These are phyloP conservation scores for Tetraselmis chui DNA, from an alignment of 139 green algal species.

Conservation along the genomic window DNA sequence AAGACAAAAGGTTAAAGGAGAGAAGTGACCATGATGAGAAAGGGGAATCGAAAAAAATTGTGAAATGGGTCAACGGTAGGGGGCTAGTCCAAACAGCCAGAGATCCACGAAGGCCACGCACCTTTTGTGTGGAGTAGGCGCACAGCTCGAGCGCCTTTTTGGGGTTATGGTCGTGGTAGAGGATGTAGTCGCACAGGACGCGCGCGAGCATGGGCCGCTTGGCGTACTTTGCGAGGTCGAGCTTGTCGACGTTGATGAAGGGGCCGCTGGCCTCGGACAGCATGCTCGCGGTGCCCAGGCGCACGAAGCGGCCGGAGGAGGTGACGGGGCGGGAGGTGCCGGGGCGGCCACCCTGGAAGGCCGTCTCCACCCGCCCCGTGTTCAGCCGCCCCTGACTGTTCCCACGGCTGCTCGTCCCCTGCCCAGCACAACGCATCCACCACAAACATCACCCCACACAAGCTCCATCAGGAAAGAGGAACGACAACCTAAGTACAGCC, in stretches of 20 bases:
- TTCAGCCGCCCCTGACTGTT: not conserved
- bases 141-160: conserved; percentile 63
- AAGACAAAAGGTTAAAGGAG: no score
- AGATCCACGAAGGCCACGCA: no score
- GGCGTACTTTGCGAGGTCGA: conserved; percentile 73
- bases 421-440: no score
- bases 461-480: no score
- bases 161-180: conserved; percentile 77
- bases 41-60: no score
- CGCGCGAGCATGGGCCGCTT: conserved; percentile 43
- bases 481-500: no score
- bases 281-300: conserved; percentile 67
- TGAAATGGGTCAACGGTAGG: no score
- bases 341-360: conserved; percentile 27
- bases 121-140: not conserved
- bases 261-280: conserved; percentile 43
- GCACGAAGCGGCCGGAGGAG: conserved; percentile 60
- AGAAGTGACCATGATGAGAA: no score
- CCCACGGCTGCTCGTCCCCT: not conserved
- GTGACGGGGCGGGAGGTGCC: conserved; percentile 61
- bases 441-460: no score
- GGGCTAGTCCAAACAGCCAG: no score
- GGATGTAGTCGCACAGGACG: conserved; percentile 71
- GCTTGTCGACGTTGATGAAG: conserved; percentile 66
- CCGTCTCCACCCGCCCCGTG: conserved; percentile 17